Percentiles rank a stretch among this genome's conserved stretches.
These are phyloP conservation scores for Aspergillus bertholletiae DNA, from an alignment of 495 filamentous ascomycete species.

Conservation along the genomic window DNA sequence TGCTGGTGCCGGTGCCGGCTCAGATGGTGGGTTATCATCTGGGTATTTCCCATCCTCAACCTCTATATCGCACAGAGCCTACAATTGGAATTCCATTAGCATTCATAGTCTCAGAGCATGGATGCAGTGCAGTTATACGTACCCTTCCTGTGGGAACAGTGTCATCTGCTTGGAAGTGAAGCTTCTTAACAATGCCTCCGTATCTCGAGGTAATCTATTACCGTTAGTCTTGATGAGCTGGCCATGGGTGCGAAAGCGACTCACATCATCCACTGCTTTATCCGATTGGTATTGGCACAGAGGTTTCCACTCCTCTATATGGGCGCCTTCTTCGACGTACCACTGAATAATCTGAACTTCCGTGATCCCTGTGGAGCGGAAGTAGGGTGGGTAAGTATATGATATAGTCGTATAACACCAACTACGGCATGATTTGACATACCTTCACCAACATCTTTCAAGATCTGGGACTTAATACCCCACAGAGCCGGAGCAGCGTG, in stretches of 20 bases:
- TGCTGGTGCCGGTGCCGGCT: conserved; percentile 10
- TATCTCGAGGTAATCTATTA: conserved; percentile 85
- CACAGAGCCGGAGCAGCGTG: conserved; percentile 55
- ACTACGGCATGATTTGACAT: conserved; percentile 12
- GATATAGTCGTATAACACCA: neutral
- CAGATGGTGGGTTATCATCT: conserved; percentile 47
- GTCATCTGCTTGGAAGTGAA: conserved; percentile 93
- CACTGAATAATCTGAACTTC: conserved; percentile 99
- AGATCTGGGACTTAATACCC: conserved; percentile 77
- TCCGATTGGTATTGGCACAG: conserved; percentile 97
- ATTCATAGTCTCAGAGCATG: no score
- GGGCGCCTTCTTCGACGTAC: conserved; percentile 95
- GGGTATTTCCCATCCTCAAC: conserved; percentile 56
- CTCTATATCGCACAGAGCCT: conserved; percentile 54
- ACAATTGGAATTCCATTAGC: no score
- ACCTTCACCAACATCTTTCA: conserved; percentile 98
- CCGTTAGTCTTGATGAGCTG: conserved; percentile 8
- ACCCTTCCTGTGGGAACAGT: conserved; percentile 89
- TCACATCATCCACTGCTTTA: conserved; percentile 92
- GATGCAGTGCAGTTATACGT: no score
- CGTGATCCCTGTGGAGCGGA: conserved; percentile 66
- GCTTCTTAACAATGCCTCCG: conserved; percentile 91
- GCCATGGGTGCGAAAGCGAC: conserved; percentile 1
- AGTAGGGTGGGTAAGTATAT: conserved; percentile 13
- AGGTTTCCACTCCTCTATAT: conserved; percentile 96